These are phyloP conservation scores for Plectosphaerella plurivora DNA, from an alignment of 2,329 filamentous ascomycete genomes.

Conservation along the genomic window DNA sequence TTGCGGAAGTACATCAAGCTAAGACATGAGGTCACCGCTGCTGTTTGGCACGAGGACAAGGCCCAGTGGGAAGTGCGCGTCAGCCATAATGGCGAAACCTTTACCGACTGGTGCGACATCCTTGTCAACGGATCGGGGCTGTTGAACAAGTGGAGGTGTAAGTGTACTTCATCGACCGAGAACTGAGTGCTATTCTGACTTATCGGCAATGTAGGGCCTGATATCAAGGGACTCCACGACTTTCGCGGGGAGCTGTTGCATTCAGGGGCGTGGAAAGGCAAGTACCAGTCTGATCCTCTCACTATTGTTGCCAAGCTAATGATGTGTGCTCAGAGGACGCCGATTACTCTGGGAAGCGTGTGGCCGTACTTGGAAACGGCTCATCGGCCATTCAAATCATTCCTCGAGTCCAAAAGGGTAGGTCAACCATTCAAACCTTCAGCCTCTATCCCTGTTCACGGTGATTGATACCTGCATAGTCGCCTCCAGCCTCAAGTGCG, in stretches of 20 bases:
- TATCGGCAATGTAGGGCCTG: background rate
- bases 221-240: background rate
- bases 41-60: conserved; percentile 3
- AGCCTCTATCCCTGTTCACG: background rate
- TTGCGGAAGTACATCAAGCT: background rate
- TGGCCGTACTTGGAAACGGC: background rate
- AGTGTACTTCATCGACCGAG: background rate
- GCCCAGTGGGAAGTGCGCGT: background rate
- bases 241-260: background rate
- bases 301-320: background rate
- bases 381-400: background rate
- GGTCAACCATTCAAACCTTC: too few species aligned
- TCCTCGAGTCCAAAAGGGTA: background rate
- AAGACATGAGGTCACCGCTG: conserved; percentile 14
- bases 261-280: background rate
- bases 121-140: background rate
- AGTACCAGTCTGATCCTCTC: background rate
- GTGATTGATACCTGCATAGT: background rate
- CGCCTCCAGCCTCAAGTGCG: background rate
- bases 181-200: background rate
- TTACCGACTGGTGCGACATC: background rate
- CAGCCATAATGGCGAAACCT: background rate
- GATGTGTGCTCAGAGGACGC: background rate
- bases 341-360: background rate
- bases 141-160: background rate